phyloP scores from a whole-genome alignment of 176 grass and related monocot species.

The Ampelocalamus luodianensis region DNA sequence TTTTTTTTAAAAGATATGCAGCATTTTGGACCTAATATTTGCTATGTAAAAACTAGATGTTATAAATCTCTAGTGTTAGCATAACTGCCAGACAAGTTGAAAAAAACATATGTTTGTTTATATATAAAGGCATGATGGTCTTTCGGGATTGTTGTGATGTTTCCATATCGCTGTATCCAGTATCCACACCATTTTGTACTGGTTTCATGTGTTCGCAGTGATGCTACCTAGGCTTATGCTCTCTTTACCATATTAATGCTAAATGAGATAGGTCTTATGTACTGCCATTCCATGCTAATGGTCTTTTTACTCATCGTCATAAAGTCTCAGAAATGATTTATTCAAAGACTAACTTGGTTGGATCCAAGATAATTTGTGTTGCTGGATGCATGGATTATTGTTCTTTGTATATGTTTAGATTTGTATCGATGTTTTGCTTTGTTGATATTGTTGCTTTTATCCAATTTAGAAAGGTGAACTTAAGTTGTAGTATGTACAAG shows the following conservation, averaged over 20 bases:
- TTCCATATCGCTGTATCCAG: no score
- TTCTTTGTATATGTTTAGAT: background rate
- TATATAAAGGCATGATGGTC: background rate
- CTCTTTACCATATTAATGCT: slow-evolving; percentile 13
- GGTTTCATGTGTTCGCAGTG: background rate
- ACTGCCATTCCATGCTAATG: background rate
- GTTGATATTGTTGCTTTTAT: slow-evolving; percentile 12
- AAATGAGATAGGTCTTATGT: background rate
- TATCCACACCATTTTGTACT: background rate
- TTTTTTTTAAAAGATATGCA: background rate
- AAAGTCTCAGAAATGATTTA: background rate
- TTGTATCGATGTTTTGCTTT: background rate
- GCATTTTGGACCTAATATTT: slow-evolving; percentile 20
- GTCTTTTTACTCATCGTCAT: background rate
- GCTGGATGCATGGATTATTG: background rate
- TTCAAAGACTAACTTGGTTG: background rate
- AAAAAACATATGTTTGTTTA: background rate
- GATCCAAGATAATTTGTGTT: slow-evolving; percentile 5
- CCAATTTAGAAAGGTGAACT: background rate
- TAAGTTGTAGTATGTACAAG: background rate
- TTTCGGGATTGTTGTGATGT: background rate
- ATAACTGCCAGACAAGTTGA: background rate
- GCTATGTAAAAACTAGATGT: background rate
- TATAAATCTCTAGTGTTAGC: background rate
- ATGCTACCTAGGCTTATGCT: background rate